Conservation (phyloP, 441 rosid species). For the Gossypium gossypioides region DNA sequence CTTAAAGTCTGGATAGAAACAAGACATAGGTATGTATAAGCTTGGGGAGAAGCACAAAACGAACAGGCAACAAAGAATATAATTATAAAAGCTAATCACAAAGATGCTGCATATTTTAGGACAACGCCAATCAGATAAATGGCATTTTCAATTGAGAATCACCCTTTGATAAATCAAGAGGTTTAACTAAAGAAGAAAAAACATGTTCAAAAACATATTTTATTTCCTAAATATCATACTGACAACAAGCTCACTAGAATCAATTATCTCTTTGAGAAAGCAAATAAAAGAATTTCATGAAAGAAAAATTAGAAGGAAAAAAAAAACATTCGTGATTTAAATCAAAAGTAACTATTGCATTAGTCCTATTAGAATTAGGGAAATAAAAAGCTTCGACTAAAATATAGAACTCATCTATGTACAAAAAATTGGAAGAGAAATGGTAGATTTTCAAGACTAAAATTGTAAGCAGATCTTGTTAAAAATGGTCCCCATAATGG, state of each 20-base stretch:
- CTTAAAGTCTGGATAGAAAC: conserved; percentile 7
- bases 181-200: background rate
- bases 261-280: too few species aligned
- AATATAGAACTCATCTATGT: too few species aligned
- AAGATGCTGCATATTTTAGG: background rate
- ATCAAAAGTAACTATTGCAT: background rate
- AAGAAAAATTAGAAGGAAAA: too few species aligned
- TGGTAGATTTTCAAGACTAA: too few species aligned
- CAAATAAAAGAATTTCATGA: too few species aligned
- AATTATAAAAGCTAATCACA: conserved; percentile 1
- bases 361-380: background rate
- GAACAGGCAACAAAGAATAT: background rate
- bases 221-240: too few species aligned
- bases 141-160: background rate
- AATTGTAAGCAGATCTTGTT: too few species aligned
- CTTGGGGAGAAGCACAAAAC: background rate
- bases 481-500: too few species aligned
- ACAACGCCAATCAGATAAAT: background rate
- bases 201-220: too few species aligned
- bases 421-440: too few species aligned
- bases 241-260: too few species aligned
- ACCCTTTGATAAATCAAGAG: background rate
- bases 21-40: background rate
- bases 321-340: background rate
- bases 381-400: background rate